These are phyloP conservation scores for Fusarium scirpi DNA, from an alignment of 2,329 filamentous ascomycete genomes.

Conservation along the genomic window DNA sequence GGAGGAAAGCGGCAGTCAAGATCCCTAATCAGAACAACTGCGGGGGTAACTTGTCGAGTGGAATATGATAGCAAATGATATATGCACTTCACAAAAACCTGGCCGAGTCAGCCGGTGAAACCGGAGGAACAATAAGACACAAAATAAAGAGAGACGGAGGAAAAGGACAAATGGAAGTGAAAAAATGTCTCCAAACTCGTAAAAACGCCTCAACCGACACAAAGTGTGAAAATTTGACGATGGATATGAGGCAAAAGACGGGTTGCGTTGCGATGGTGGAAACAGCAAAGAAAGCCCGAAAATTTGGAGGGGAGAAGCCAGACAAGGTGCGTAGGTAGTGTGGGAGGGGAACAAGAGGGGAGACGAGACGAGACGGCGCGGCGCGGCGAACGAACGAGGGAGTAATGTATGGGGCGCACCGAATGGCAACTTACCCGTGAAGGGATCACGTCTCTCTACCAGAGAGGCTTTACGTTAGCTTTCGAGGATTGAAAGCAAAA, in stretches of 20 bases:
- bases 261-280: slow-evolving; percentile 27
- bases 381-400: slow-evolving; percentile 23
- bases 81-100: slow-evolving; percentile 52
- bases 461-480: slow-evolving; percentile 34
- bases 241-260: slow-evolving; percentile 31
- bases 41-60: slow-evolving; percentile 45
- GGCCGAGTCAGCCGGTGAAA: slow-evolving; percentile 43
- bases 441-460: slow-evolving; percentile 55
- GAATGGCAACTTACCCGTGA: slow-evolving; percentile 52
- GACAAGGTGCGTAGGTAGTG: slow-evolving; percentile 23
- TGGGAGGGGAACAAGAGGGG: slow-evolving; percentile 38
- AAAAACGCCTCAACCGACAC: slow-evolving; percentile 31
- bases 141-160: slow-evolving; percentile 7
- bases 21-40: slow-evolving; percentile 49
- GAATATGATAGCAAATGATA: slow-evolving; percentile 47
- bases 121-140: slow-evolving; percentile 17
- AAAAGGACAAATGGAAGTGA: slow-evolving; percentile 11
- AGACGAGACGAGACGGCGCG: slow-evolving; percentile 25
- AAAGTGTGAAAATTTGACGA: slow-evolving; percentile 25
- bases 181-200: slow-evolving; percentile 28
- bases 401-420: slow-evolving; percentile 34
- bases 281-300: slow-evolving; percentile 34
- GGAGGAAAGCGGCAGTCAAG: slow-evolving; percentile 44
- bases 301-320: slow-evolving; percentile 39
- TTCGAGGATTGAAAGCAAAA: slow-evolving; percentile 31